Evolutionary conservation across 768 basidiomycete genomes (phyloP).

Genomic region (Cubamyces lactineus): DNA sequence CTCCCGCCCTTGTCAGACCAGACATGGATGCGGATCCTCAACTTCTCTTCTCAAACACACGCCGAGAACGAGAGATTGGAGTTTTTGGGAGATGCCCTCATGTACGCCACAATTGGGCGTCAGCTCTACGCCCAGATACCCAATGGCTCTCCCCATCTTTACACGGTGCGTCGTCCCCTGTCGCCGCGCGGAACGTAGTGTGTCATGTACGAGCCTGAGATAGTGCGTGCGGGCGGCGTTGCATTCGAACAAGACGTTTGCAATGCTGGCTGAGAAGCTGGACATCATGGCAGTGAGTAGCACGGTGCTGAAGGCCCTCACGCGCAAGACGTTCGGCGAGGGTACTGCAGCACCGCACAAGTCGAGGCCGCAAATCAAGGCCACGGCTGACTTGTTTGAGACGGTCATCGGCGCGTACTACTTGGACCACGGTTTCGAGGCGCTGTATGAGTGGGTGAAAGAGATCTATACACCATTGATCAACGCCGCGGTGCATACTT

Average conservation of each 20-base stretch:
- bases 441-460: slow-evolving; percentile 43
- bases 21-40: slow-evolving; percentile 36
- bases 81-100: slow-evolving; percentile 51
- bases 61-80: slow-evolving; percentile 45
- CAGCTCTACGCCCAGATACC: slow-evolving; percentile 40
- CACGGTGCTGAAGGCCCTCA: slow-evolving; percentile 28
- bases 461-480: slow-evolving; percentile 45
- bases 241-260: slow-evolving; percentile 35
- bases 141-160: slow-evolving; percentile 30
- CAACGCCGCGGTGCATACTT: slow-evolving; percentile 34
- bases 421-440: slow-evolving; percentile 42
- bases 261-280: slow-evolving; percentile 36
- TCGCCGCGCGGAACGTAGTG: too few species aligned
- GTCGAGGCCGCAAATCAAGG: slow-evolving; percentile 35
- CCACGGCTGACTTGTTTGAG: slow-evolving; percentile 51
- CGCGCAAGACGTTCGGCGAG: slow-evolving; percentile 32
- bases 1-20: slow-evolving; percentile 39
- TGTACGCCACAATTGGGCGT: slow-evolving; percentile 46
- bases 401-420: slow-evolving; percentile 49
- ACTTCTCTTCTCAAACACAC: background rate
- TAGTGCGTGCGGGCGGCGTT: slow-evolving; percentile 31
- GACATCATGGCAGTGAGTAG: slow-evolving; percentile 34
- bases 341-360: slow-evolving; percentile 23
- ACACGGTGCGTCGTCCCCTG: slow-evolving; percentile 30
- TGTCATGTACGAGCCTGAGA: slow-evolving; percentile 10